phyloP scores from a whole-genome alignment of 352 stramenopile species.

The Globisporangium splendens region DNA sequence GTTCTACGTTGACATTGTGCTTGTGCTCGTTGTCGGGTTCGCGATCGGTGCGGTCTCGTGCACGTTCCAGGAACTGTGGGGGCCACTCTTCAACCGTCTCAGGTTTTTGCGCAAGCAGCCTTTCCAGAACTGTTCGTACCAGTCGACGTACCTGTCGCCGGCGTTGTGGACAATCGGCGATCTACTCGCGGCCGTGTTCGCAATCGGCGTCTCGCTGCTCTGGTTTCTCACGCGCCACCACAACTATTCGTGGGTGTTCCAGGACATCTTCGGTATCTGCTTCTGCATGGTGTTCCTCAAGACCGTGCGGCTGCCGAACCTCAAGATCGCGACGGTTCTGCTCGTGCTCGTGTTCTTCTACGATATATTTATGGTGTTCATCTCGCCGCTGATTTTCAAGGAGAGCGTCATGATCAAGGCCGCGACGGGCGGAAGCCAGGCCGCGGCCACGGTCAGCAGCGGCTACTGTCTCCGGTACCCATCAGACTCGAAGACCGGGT shows the following conservation, averaged over 20 bases:
- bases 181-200: slow-evolving; percentile 72
- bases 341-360: slow-evolving; percentile 94
- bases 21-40: slow-evolving; percentile 75
- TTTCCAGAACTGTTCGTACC: slow-evolving; percentile 43
- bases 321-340: slow-evolving; percentile 90
- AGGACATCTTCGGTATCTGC: slow-evolving; percentile 92
- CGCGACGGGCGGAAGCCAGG: slow-evolving; percentile 80
- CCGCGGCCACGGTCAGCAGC: slow-evolving; percentile 30
- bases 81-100: slow-evolving; percentile 45
- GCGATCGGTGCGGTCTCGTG: slow-evolving; percentile 52
- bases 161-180: slow-evolving; percentile 84
- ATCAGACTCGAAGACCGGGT: slow-evolving; percentile 53
- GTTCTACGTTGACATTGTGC: slow-evolving; percentile 85
- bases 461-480: slow-evolving; percentile 76
- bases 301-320: slow-evolving; percentile 89
- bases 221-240: slow-evolving; percentile 81
- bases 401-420: slow-evolving; percentile 95
- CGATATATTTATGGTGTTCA: slow-evolving; percentile 96
- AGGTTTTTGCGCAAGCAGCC: slow-evolving; percentile 28
- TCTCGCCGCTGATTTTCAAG: slow-evolving; percentile 90
- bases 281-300: slow-evolving; percentile 93
- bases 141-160: slow-evolving; percentile 35
- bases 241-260: slow-evolving; percentile 87
- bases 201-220: slow-evolving; percentile 38
- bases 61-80: slow-evolving; percentile 55